Conservation (phyloP, 495 filamentous ascomycete genomes). For the Podospora sp. region DNA sequence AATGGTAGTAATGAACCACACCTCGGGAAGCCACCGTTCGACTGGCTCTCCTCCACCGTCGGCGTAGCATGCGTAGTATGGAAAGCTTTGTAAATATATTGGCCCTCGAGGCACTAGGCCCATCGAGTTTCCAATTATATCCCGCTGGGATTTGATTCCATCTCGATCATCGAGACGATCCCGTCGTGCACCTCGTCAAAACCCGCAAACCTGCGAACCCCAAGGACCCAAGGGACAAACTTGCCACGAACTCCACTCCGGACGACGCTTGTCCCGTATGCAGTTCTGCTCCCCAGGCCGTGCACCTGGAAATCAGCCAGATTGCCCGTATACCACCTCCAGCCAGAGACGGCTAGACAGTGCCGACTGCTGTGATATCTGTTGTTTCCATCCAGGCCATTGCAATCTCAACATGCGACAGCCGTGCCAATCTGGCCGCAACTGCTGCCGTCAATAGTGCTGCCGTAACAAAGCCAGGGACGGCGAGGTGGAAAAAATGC, state of each 20-base stretch:
- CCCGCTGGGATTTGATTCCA: background rate
- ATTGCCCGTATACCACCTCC: constrained; percentile 16
- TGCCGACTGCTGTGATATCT: constrained; percentile 2
- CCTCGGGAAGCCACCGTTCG: constrained; percentile 17
- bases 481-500: background rate
- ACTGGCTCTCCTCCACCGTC: constrained; percentile 11
- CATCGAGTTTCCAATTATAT: constrained; percentile 20
- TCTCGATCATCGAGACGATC: constrained; percentile 7
- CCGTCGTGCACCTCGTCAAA: background rate
- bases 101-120: background rate
- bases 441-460: background rate
- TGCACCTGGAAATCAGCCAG: constrained; percentile 15
- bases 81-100: constrained; percentile 19
- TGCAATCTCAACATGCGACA: constrained; percentile 10
- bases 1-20: constrained; percentile 3
- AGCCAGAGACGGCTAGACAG: background rate
- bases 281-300: constrained; percentile 7
- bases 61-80: constrained; percentile 9
- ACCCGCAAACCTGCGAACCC: background rate
- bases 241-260: constrained; percentile 1
- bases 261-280: background rate
- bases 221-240: background rate
- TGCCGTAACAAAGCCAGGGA: background rate
- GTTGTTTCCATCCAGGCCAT: constrained; percentile 1
- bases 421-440: background rate